Percentiles rank a stretch among this genome's conserved stretches.
These are phyloP conservation scores for Phellinidium pouzarii DNA, from an alignment of 1,284 basidiomycete species.

Conservation along the genomic window DNA sequence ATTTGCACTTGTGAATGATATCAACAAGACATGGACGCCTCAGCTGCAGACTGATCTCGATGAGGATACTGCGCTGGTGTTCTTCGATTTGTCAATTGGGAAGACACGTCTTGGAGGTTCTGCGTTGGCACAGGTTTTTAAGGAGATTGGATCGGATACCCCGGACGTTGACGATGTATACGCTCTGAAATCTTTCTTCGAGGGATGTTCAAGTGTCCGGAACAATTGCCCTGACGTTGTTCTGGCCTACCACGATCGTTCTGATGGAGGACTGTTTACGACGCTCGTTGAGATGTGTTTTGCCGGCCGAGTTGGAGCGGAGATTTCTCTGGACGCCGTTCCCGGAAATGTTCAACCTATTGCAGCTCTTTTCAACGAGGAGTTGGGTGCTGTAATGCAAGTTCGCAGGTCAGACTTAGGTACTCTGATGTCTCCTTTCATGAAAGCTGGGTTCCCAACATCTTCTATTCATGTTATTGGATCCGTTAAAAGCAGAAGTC, in stretches of 20 bases:
- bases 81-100: conserved; percentile 85
- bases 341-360: conserved; percentile 46
- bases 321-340: conserved; percentile 62
- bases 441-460: conserved; percentile 65
- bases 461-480: conserved; percentile 74
- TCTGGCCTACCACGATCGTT: conserved; percentile 95
- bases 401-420: conserved; percentile 59
- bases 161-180: conserved; percentile 85
- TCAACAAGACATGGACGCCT: conserved; percentile 89
- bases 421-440: conserved; percentile 57
- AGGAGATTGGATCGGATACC: conserved; percentile 80
- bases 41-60: conserved; percentile 64
- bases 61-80: conserved; percentile 71
- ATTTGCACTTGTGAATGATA: conserved; percentile 82
- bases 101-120: conserved; percentile 91
- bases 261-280: conserved; percentile 92
- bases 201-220: conserved; percentile 67
- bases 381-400: conserved; percentile 92
- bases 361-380: conserved; percentile 88
- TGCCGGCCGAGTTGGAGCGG: conserved; percentile 79
- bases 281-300: conserved; percentile 96
- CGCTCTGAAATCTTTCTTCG: conserved; percentile 78
- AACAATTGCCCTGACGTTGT: conserved; percentile 56
- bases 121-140: conserved; percentile 91
- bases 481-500: conserved; percentile 38